Evolutionary conservation across 805 yeast species (phyloP), one percentile per base, ranked within the genome.

Genomic region (Hanseniaspora singularis): DNA sequence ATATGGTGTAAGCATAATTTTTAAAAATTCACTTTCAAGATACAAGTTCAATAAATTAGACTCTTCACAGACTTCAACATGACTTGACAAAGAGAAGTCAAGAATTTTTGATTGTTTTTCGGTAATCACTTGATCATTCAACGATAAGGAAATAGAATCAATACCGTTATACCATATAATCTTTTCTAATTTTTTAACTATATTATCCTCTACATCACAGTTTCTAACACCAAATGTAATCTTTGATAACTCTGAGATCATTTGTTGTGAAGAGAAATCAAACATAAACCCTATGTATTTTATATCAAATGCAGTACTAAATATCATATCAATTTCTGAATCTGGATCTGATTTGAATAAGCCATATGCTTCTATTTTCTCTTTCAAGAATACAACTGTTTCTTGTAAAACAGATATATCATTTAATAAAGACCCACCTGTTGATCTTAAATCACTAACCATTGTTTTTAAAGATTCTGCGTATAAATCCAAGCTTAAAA

Each of bases 1-100:
- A 8, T 65, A 63, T 0, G 85, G 76, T 44, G 77, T 74, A 30
- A 81, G 56, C 50, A 77, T 73, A 3, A 79, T 52, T 34, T 87
- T 67, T 43, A 76, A 74, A 54, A 72, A 72, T 4, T 74, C 70
- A 3, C 84, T 76, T 44, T 71, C 76, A 1, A 81, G 57, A 51
- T 77, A 79, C 3, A 80, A 61, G 0, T 75, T 66, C 49, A 71
- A 74, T 1, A 64, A 54, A 2, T 53, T 26, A 14, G 55, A 50
- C 0, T 52, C 54, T 0, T 52, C 52, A 3, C 58, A 63, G 7
- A 56, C 66, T 1, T 66, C 59, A 33, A 74, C 70, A 51, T 12
- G 76, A 53, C 55, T 66, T 66, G 42, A 73, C 41, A n/a, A 63
- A 53, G 51, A 76, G 50, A 76, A 56, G 53, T 81, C 76, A 15